Base-by-base conservation (phyloP, 176 grass and related monocot species). In the Thalia dealbata region DNA sequence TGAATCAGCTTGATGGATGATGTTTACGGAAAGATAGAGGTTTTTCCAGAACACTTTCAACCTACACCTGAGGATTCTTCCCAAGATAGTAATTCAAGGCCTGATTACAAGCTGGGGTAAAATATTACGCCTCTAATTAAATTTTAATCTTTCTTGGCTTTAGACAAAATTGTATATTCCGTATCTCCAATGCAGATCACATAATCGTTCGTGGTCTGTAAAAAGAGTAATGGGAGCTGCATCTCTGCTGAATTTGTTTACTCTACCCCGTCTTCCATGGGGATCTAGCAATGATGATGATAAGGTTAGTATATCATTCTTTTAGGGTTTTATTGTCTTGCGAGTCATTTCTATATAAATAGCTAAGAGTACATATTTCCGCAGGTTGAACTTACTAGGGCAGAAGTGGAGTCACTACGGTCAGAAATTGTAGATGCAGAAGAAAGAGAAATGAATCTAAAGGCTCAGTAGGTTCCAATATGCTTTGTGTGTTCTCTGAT, bases 401-500 rank as follows among this genome's bases (percentile, higher is more conserved):
- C 89, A 77, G 83, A 97, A 66, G 65, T 97, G 58, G 87, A 97
- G 75, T 84, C 87, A 0, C 78, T 97, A 58, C 85, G 78, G 22
- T 84, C 87, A 0, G 89, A 92, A 84, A 90, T 97, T 42, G 76
- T 79, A 0, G 87, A 92, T 25, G 85, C 83, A 41, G 89, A 92
- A 24, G 93, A 92, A 50, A 92, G 93, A 68, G 93, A 97, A 51
- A 90, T 81, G 50, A 85, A 88, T 50, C 76, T 90, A 62, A 92
- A 90, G 88, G 93, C 93, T 75, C 85, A 88, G 93, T 97, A 91
- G 76, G 87, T 59, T 76, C 54, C 43, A 62, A 24, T 67, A 44
- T 30, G 7, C 64, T 7, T 24, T 38, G 23, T 50, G 21, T 70
- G 27, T 29, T 28, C 13, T 72, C 23, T 19, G 23, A 54, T 21